Base-by-base conservation (phyloP, 805 yeast genomes). In the Zygosaccharomyces bisporus region DNA sequence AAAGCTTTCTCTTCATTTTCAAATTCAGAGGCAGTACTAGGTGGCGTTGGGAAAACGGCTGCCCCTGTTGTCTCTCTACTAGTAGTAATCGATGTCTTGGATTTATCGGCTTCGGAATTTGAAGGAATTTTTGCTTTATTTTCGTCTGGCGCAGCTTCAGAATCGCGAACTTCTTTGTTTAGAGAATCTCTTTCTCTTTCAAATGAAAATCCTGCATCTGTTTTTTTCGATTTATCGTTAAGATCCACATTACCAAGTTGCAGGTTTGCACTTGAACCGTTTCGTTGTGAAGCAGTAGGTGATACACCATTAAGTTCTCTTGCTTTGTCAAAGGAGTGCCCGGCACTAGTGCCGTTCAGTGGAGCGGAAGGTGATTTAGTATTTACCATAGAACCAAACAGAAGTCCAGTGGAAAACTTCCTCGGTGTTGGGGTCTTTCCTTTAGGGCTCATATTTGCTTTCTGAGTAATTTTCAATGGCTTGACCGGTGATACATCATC, bases 391-490 rank as follows among this genome's bases (percentile, higher is more conserved):
- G 52, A 40, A 10, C 46, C 29, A 21, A 48, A 48, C 8, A 45
- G 43, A 25, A 48, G 25, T 14, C 44, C 46, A 2, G 46, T 42
- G 13, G 51, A 47, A 4, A 46, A 27, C 23, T 44, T 47, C 4
- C 47, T 39, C 5, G 52, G 34, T 4, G 47, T 20, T 3, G 52
- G 50, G 18, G 42, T 47, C n/a, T 32, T 48, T 1, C 47, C 25
- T 18, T 32, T 32, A 4, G 58, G 57, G 34, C 58, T 54, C 45
- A 54, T 39, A 17, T 41, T 51, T 3, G 74, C 63, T 55, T 76
- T 80, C 57, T 78, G 81, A 0, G 86, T 75, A 68, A 83, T 81
- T 62, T 79, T 79, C 55, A 84, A 68, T 0, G 90, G 90, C 60
- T 85, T 76, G 1, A 80, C 87, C 1, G 78, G 80, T 4, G 79